A percentile compares a stretch with the other conserved stretches of the same genome.
Evolutionary conservation across 495 filamentous ascomycete species (phyloP).

Genomic region (Saxophila tyrrhenica): DNA sequence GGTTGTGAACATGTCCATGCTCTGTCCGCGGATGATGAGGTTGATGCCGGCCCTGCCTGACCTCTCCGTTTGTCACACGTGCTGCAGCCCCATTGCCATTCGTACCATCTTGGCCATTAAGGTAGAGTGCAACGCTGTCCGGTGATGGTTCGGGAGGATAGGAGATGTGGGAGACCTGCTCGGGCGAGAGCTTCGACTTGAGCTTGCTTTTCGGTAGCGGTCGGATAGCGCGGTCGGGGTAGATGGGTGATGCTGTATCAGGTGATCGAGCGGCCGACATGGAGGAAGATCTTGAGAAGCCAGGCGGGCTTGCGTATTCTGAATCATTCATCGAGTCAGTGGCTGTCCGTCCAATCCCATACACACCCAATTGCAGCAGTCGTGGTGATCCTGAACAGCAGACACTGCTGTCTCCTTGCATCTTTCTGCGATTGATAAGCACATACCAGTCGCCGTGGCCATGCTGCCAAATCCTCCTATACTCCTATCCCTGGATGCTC

Average conservation of each 20-base stretch:
- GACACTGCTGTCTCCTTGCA: not conserved
- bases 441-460: constrained; percentile 8
- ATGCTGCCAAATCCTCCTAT: not conserved
- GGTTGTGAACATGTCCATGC: constrained; percentile 1
- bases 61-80: constrained; percentile 20
- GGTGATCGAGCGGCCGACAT: constrained; percentile 12
- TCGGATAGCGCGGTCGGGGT: constrained; percentile 82
- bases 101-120: constrained; percentile 45
- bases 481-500: not conserved
- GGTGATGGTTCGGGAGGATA: constrained; percentile 63
- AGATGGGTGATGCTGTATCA: constrained; percentile 63
- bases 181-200: constrained; percentile 71
- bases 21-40: constrained; percentile 2
- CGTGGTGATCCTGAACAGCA: not conserved
- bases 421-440: not conserved
- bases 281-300: constrained; percentile 1
- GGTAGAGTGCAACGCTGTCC: constrained; percentile 62
- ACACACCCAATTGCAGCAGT: not conserved
- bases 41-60: constrained; percentile 13
- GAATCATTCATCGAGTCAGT: not conserved
- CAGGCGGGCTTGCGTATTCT: not conserved
- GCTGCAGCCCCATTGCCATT: constrained; percentile 21
- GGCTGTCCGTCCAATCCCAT: not conserved
- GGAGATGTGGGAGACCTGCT: constrained; percentile 68
- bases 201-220: constrained; percentile 82